These are phyloP conservation scores for Chiua sp. DNA, from an alignment of 1,284 basidiomycete genomes.

Conservation along the genomic window DNA sequence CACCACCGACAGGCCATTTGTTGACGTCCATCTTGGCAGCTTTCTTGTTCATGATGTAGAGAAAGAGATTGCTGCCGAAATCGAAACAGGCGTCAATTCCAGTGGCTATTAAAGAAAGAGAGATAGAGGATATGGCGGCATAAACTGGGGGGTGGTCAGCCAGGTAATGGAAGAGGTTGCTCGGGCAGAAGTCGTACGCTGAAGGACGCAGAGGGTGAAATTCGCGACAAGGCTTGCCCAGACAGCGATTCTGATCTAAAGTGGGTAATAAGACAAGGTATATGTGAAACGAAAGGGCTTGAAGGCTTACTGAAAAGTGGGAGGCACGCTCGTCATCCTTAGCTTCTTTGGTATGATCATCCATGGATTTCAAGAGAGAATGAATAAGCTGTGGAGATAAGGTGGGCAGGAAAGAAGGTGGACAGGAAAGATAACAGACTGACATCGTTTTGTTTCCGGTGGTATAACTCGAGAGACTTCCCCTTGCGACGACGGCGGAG, in stretches of 20 bases:
- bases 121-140: slow-evolving; percentile 86
- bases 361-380: slow-evolving; percentile 88
- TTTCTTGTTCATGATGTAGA: slow-evolving; percentile 84
- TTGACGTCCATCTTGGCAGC: slow-evolving; percentile 74
- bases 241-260: slow-evolving; percentile 88
- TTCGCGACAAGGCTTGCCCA: slow-evolving; percentile 85
- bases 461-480: slow-evolving; percentile 72
- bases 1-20: slow-evolving; percentile 93
- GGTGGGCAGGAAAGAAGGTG: slow-evolving; percentile 3
- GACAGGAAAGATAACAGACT: slow-evolving; percentile 24
- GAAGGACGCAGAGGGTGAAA: slow-evolving; percentile 68
- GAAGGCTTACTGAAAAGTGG: slow-evolving; percentile 62
- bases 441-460: slow-evolving; percentile 85
- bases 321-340: slow-evolving; percentile 65
- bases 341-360: slow-evolving; percentile 81
- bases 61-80: slow-evolving; percentile 86
- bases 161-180: not conserved
- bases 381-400: slow-evolving; percentile 67
- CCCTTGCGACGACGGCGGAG: slow-evolving; percentile 64
- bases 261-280: slow-evolving; percentile 11
- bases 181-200: slow-evolving; percentile 51
- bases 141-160: slow-evolving; percentile 57
- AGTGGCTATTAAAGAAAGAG: slow-evolving; percentile 89
- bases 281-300: slow-evolving; percentile 13
- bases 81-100: slow-evolving; percentile 93